Conservation (phyloP, 176 grass and related monocot species). For the Eragrostis nindensis region DNA sequence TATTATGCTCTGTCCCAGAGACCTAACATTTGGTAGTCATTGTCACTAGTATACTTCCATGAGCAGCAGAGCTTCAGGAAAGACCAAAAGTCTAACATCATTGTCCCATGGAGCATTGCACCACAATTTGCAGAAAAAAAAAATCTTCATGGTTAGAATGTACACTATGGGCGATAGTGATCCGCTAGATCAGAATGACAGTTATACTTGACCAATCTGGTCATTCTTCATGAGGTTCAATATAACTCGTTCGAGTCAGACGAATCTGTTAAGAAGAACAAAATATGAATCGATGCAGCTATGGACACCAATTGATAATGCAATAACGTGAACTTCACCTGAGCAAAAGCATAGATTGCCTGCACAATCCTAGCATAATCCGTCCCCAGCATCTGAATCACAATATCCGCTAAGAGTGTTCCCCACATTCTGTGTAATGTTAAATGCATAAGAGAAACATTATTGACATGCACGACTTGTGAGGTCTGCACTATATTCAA, state of each 20-base stretch:
- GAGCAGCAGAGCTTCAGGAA: neutral
- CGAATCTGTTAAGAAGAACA: slow-evolving; percentile 49
- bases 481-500: neutral
- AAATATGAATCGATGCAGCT: slow-evolving; percentile 3
- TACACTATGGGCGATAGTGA: slow-evolving; percentile 3
- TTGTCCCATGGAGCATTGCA: neutral
- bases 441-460: neutral
- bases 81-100: neutral
- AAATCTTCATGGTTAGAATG: slow-evolving; percentile 1
- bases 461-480: neutral
- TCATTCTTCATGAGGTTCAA: slow-evolving; percentile 44
- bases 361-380: slow-evolving; percentile 95
- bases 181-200: slow-evolving; percentile 1
- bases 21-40: slow-evolving; percentile 13
- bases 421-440: slow-evolving; percentile 86
- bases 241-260: slow-evolving; percentile 48
- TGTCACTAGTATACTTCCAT: neutral
- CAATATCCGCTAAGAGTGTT: slow-evolving; percentile 90
- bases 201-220: slow-evolving; percentile 1
- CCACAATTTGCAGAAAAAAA: neutral
- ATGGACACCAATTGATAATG: slow-evolving; percentile 10
- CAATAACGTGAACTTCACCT: slow-evolving; percentile 54
- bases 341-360: slow-evolving; percentile 89
- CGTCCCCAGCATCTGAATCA: slow-evolving; percentile 96
- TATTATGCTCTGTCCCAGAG: slow-evolving; percentile 19